Evolutionary conservation across 1,284 basidiomycete genomes (phyloP).

Genomic region (Cutaneotrichosporon mucoides): DNA sequence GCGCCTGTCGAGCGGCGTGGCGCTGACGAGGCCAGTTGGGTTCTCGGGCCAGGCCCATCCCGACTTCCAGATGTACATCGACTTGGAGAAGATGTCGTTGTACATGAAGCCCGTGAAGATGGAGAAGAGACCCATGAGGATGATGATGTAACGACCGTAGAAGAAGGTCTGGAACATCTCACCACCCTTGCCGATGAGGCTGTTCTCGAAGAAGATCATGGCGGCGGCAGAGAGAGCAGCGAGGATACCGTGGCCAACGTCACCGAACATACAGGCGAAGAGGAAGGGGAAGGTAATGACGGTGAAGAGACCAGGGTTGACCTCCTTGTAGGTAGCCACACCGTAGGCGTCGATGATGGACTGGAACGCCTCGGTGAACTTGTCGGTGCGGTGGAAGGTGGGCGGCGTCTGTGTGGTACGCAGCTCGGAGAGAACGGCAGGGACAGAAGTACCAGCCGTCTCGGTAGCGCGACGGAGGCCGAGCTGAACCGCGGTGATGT

Average conservation of each 20-base stretch:
- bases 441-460: conserved; percentile 85
- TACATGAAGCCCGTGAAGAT: conserved; percentile 96
- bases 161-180: conserved; percentile 88
- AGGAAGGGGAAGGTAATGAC: conserved; percentile 96
- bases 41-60: conserved; percentile 76
- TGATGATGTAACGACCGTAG: conserved; percentile 96
- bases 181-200: conserved; percentile 64
- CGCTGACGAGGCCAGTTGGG: conserved; percentile 55
- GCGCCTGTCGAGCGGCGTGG: conserved; percentile 59
- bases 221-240: conserved; percentile 70
- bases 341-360: conserved; percentile 98
- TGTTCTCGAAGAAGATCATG: conserved; percentile 83
- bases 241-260: conserved; percentile 92
- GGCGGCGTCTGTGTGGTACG: conserved; percentile 88
- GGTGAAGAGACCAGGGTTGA: conserved; percentile 93
- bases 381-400: conserved; percentile 92
- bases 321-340: conserved; percentile 90
- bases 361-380: conserved; percentile 97
- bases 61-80: conserved; percentile 80
- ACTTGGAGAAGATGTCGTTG: conserved; percentile 98
- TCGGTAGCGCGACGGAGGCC: conserved; percentile 92
- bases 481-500: conserved; percentile 79
- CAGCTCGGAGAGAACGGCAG: conserved; percentile 88
- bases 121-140: conserved; percentile 94
- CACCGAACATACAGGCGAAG: conserved; percentile 99